These are phyloP conservation scores for Dionaea muscipula DNA, from an alignment of 179 eudicot species.

Conservation along the genomic window DNA sequence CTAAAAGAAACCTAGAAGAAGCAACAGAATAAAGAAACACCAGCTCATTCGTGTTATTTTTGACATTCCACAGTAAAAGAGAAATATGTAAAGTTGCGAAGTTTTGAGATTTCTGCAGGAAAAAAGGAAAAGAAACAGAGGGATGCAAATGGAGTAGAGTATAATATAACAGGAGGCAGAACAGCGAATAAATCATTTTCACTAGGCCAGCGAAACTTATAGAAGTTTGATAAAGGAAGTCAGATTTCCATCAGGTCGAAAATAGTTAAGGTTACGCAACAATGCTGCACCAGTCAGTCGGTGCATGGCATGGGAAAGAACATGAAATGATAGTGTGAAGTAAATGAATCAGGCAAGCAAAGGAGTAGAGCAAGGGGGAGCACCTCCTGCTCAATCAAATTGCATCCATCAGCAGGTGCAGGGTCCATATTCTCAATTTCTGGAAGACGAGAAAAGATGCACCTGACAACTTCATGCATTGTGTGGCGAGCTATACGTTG, in stretches of 20 bases:
- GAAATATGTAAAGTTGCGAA: background rate
- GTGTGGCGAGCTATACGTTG: conserved; percentile 46
- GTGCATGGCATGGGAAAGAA: background rate
- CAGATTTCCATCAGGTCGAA: background rate
- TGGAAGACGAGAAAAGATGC: conserved; percentile 31
- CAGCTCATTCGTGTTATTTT: background rate
- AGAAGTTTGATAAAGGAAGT: background rate
- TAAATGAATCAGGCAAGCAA: background rate
- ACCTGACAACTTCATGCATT: conserved; percentile 40
- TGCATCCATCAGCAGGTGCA: conserved; percentile 17
- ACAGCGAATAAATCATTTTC: background rate
- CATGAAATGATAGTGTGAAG: background rate
- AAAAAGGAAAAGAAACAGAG: background rate
- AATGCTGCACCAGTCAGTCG: background rate
- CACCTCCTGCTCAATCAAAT: conserved; percentile 19
- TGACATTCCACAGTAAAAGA: background rate
- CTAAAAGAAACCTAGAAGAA: background rate
- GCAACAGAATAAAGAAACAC: background rate
- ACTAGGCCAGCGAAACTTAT: background rate
- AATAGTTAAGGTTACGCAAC: background rate
- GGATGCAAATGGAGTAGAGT: background rate
- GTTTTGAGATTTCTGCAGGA: background rate
- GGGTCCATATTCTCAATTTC: conserved; percentile 15
- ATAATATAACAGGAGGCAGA: background rate
- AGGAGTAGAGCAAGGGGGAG: background rate